Percentiles rank a stretch among this genome's conserved stretches.
Evolutionary conservation across 371 early-diverging fungal species (phyloP).

Genomic region (Rhizopus arrhizus): DNA sequence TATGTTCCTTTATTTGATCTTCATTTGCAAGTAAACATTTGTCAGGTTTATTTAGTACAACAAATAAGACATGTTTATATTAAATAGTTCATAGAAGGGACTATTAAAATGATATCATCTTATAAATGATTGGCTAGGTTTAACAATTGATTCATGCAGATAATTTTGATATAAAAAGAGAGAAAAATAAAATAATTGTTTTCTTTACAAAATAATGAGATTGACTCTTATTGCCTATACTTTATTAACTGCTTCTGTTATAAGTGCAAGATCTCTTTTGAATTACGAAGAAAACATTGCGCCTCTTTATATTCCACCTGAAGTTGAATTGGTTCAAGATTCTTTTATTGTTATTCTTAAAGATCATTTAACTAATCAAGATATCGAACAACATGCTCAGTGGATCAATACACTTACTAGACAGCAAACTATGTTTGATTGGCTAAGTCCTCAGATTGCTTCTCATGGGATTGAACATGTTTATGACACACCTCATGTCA

Average conservation of each 20-base stretch:
- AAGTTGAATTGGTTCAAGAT: constrained; percentile 71
- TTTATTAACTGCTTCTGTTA: constrained; percentile 22
- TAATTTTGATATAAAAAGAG: neutral
- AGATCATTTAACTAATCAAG: constrained; percentile 43
- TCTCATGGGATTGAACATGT: constrained; percentile 68
- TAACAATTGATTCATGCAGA: neutral
- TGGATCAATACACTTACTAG: constrained; percentile 33
- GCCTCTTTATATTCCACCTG: constrained; percentile 65
- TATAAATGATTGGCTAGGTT: neutral
- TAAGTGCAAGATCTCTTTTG: constrained; percentile 24
- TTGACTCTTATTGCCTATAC: constrained; percentile 31
- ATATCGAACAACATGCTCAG: constrained; percentile 34
- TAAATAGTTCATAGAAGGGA: neutral
- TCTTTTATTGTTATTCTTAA: constrained; percentile 88
- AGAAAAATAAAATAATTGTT: neutral
- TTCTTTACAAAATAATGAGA: constrained; percentile 12
- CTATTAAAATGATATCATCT: neutral
- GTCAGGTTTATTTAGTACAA: too few species aligned
- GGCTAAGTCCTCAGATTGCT: constrained; percentile 30
- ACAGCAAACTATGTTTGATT: constrained; percentile 15
- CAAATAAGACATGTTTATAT: too few species aligned
- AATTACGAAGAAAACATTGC: constrained; percentile 38
- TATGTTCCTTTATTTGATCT: too few species aligned
- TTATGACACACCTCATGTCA: constrained; percentile 71
- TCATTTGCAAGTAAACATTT: too few species aligned